A percentile compares a stretch with the other conserved stretches of the same genome.
These are phyloP conservation scores for Neurospora sp. DNA, from an alignment of 495 filamentous ascomycete species.

Conservation along the genomic window DNA sequence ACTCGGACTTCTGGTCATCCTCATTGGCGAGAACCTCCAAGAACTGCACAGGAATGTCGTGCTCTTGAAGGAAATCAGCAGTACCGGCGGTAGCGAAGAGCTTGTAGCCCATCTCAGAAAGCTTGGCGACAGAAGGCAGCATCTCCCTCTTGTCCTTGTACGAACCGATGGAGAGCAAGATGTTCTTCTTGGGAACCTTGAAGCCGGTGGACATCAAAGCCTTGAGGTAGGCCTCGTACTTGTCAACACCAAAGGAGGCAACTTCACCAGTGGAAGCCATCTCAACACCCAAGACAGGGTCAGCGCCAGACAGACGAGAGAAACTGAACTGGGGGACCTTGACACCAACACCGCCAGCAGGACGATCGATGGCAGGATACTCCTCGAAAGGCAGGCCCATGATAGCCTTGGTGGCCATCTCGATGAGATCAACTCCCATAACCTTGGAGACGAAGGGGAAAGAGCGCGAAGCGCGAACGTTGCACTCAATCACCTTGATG, in stretches of 20 bases:
- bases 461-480: constrained; percentile 88
- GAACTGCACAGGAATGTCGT: constrained; percentile 82
- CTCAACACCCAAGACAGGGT: constrained; percentile 94
- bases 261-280: constrained; percentile 99
- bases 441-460: constrained; percentile 99
- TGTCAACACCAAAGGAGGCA: constrained; percentile 89
- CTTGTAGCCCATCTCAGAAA: constrained; percentile 83
- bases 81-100: constrained; percentile 94
- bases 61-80: constrained; percentile 87
- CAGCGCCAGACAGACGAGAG: constrained; percentile 88
- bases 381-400: constrained; percentile 70
- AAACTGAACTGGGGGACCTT: constrained; percentile 99
- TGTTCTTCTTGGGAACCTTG: constrained; percentile 92
- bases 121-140: constrained; percentile 81
- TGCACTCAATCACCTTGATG: constrained; percentile 99
- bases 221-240: constrained; percentile 97
- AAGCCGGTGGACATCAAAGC: constrained; percentile 92
- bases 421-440: constrained; percentile 95
- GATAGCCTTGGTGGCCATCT: constrained; percentile 98
- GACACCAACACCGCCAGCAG: constrained; percentile 80
- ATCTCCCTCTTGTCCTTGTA: constrained; percentile 98
- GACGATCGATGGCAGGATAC: constrained; percentile 68
- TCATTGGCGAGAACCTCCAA: constrained; percentile 68
- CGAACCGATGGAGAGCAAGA: constrained; percentile 88
- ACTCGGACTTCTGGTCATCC: constrained; percentile 85